Percentiles rank a stretch among this genome's conserved stretches.
Evolutionary conservation across 768 basidiomycete genomes (phyloP).

Genomic region (Suillus subalutaceus): DNA sequence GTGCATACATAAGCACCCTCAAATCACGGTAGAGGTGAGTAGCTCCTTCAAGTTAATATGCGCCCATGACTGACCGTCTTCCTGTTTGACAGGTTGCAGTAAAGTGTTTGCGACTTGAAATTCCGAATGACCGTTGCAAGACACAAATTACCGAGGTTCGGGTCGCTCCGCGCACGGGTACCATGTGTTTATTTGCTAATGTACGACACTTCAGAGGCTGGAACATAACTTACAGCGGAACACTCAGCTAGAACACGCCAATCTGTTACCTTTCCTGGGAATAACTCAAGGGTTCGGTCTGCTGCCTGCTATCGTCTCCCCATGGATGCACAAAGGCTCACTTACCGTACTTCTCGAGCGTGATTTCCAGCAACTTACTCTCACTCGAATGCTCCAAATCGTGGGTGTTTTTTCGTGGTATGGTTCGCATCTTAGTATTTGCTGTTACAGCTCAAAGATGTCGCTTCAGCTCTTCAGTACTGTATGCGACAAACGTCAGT

Average conservation of each 20-base stretch:
- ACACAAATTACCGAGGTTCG: not conserved
- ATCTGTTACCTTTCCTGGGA: slow-evolving; percentile 41
- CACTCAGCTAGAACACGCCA: slow-evolving; percentile 17
- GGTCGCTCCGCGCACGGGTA: too few species aligned
- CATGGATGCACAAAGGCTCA: slow-evolving; percentile 22
- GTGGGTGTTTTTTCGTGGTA: slow-evolving; percentile 8
- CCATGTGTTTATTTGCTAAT: not conserved
- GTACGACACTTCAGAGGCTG: slow-evolving; percentile 16
- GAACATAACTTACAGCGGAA: slow-evolving; percentile 34
- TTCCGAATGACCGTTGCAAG: not conserved
- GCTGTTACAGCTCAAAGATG: slow-evolving; percentile 5
- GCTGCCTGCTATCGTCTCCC: slow-evolving; percentile 24
- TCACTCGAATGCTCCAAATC: slow-evolving; percentile 20
- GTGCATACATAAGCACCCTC: slow-evolving; percentile 14
- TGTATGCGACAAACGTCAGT: not conserved
- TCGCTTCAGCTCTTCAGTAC: slow-evolving; percentile 9
- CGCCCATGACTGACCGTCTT: not conserved
- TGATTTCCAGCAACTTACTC: slow-evolving; percentile 10
- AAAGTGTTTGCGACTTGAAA: not conserved
- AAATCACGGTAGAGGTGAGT: not conserved
- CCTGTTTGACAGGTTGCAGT: not conserved
- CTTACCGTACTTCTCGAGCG: slow-evolving; percentile 15
- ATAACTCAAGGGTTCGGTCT: slow-evolving; percentile 31
- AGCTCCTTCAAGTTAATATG: not conserved
- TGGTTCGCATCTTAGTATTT: not conserved